A percentile compares a stretch with the other conserved stretches of the same genome.
Conservation (phyloP, 2,329 filamentous ascomycete species). For the Stemphylium vesicarium region DNA sequence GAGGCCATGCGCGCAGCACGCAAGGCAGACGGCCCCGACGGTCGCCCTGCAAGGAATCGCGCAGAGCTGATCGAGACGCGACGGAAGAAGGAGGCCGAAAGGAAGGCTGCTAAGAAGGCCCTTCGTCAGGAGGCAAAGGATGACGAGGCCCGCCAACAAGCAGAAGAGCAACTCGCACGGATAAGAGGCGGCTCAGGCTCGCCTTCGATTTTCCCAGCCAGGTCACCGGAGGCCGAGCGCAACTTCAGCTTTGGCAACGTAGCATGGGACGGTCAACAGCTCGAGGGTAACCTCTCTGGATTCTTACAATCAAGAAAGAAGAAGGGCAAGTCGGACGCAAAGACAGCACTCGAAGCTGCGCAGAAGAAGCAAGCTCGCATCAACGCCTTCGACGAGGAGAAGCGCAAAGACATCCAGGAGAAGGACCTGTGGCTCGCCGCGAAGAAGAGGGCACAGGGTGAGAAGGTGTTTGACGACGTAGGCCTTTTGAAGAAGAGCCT, state of each 20-base stretch:
- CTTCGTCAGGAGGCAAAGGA: slow-evolving; percentile 76
- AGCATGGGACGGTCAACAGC: slow-evolving; percentile 85
- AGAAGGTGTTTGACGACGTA: slow-evolving; percentile 87
- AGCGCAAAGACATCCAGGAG: slow-evolving; percentile 85
- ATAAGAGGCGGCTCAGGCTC: slow-evolving; percentile 66
- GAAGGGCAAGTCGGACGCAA: slow-evolving; percentile 83
- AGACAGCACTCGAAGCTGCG: slow-evolving; percentile 82
- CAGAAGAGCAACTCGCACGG: slow-evolving; percentile 62
- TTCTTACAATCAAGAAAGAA: slow-evolving; percentile 73
- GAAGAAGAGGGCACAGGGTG: slow-evolving; percentile 85
- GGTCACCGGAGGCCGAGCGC: slow-evolving; percentile 58
- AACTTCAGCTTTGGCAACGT: slow-evolving; percentile 91
- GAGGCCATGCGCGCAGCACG: slow-evolving; percentile 83
- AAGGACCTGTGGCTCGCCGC: slow-evolving; percentile 96
- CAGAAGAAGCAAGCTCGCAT: slow-evolving; percentile 87
- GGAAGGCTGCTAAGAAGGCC: slow-evolving; percentile 89
- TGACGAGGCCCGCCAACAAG: slow-evolving; percentile 72
- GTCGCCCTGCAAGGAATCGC: slow-evolving; percentile 80
- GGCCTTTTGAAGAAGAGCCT: slow-evolving; percentile 85
- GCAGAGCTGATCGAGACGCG: slow-evolving; percentile 92
- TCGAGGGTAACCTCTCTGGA: slow-evolving; percentile 71
- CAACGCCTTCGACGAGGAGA: slow-evolving; percentile 74
- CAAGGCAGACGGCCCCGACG: slow-evolving; percentile 84
- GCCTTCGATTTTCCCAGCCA: slow-evolving; percentile 58
- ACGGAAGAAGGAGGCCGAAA: slow-evolving; percentile 83